Evolutionary conservation across 225 moss, liverwort and hornwort genomes (phyloP).

Genomic region (Rhytidiadelphus loreus): DNA sequence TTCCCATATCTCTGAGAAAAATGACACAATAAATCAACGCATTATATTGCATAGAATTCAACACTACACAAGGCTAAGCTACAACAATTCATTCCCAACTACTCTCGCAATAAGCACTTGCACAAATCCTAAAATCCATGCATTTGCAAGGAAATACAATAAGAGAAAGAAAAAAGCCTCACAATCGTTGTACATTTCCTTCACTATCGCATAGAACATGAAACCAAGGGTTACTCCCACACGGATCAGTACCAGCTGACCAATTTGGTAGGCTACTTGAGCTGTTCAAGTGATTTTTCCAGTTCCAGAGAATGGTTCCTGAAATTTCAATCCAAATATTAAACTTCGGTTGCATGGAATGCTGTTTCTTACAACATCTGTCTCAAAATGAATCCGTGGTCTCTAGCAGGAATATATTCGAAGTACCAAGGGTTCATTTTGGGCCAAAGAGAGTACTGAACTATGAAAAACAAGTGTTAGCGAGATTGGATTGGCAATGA

Average conservation of each 20-base stretch:
- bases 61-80: background rate
- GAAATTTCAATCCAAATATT: background rate
- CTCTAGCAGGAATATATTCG: no score
- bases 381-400: no score
- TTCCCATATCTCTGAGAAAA: background rate
- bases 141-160: background rate
- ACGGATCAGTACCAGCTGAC: background rate
- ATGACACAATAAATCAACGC: background rate
- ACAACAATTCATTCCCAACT: background rate
- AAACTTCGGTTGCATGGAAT: background rate
- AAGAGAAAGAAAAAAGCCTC: background rate
- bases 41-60: background rate
- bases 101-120: background rate
- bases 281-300: background rate
- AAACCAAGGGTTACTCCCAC: background rate
- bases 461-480: no score
- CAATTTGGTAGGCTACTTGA: background rate
- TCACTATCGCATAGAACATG: fast-evolving
- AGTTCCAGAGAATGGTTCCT: background rate
- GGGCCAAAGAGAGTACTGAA: background rate
- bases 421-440: no score
- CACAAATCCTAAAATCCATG: background rate
- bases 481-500: background rate
- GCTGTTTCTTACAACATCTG: background rate
- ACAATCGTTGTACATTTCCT: background rate